Evolutionary conservation across 371 early-diverging fungal genomes (phyloP).

Genomic region (Mortierella sp.): DNA sequence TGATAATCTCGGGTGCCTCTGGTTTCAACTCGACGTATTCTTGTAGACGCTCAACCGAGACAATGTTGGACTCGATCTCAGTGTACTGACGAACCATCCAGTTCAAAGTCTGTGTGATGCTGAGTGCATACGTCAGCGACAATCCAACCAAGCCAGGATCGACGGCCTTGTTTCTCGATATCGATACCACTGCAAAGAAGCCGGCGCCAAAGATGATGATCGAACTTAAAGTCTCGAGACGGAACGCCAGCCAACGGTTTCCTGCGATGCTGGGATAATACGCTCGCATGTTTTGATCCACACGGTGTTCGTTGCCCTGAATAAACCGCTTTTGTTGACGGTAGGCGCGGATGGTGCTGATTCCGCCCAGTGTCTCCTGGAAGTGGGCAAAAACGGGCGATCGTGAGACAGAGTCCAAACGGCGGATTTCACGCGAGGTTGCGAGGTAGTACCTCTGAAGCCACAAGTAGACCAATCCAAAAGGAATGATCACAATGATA

Average conservation of each 20-base stretch:
- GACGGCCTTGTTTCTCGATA: not conserved
- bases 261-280: not conserved
- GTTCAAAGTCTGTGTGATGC: not conserved
- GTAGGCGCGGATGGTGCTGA: slow-evolving; percentile 1
- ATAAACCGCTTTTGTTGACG: not conserved
- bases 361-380: not conserved
- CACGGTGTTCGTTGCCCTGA: not conserved
- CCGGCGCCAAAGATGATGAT: not conserved
- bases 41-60: not conserved
- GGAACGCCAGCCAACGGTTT: not conserved
- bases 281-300: not conserved
- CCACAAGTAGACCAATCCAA: not conserved
- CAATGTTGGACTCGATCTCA: not conserved
- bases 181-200: not conserved
- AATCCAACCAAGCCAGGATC: not conserved
- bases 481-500: not conserved
- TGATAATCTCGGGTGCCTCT: not conserved
- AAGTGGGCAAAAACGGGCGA: too few relatives aligned
- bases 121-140: not conserved
- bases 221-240: not conserved
- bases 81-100: not conserved
- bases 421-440: not conserved
- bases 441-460: not conserved
- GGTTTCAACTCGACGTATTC: not conserved
- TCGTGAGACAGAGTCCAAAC: too few relatives aligned